Percentiles rank a stretch among this genome's conserved stretches.
These are phyloP conservation scores for Sutorius australiensis DNA, from an alignment of 768 basidiomycete genomes.

Conservation along the genomic window DNA sequence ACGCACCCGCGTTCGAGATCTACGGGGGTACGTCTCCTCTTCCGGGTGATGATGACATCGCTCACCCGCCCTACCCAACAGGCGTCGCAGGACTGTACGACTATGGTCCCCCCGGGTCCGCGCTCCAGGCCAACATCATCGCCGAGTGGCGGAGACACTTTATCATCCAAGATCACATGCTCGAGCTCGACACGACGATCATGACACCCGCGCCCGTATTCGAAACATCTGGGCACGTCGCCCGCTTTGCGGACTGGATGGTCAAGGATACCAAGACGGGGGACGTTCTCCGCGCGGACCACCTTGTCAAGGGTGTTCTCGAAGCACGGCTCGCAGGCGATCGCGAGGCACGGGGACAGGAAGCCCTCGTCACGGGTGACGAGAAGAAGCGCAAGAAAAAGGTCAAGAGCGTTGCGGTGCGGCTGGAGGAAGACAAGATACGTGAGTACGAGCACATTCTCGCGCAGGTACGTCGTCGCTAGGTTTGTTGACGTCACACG, in stretches of 20 bases:
- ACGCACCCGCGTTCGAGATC: constrained; percentile 97
- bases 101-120: constrained; percentile 94
- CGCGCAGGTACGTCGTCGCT: constrained; percentile 67
- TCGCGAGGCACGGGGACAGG: constrained; percentile 80
- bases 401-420: constrained; percentile 63
- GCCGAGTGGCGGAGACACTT: constrained; percentile 97
- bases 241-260: constrained; percentile 99
- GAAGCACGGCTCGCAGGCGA: constrained; percentile 88
- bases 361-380: constrained; percentile 60
- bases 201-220: constrained; percentile 95
- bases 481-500: too few relatives aligned
- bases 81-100: constrained; percentile 98
- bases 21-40: constrained; percentile 77
- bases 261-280: constrained; percentile 94
- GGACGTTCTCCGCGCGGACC: constrained; percentile 94
- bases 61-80: not conserved
- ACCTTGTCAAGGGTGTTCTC: constrained; percentile 89
- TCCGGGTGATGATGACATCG: not conserved
- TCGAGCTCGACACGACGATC: constrained; percentile 96
- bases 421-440: constrained; percentile 69
- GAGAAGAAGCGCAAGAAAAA: constrained; percentile 59
- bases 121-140: constrained; percentile 95
- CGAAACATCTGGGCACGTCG: constrained; percentile 96
- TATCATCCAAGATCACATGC: constrained; percentile 97
- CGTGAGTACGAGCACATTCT: constrained; percentile 77